These are phyloP conservation scores for Trametes sp. DNA, from an alignment of 1,284 basidiomycete genomes.

Conservation along the genomic window DNA sequence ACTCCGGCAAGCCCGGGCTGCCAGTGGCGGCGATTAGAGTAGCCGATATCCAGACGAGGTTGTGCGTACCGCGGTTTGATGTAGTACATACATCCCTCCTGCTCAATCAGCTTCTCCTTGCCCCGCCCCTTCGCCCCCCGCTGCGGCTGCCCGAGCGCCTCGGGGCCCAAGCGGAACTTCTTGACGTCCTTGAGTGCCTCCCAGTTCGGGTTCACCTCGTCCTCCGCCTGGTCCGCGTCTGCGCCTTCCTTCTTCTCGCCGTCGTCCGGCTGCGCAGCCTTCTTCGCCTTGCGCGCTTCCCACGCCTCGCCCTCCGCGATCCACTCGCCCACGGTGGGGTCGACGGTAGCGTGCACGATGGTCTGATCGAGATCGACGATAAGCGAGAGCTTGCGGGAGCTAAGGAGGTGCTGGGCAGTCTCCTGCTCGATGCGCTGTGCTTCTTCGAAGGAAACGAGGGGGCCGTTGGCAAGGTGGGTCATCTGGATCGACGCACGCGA, in stretches of 20 bases:
- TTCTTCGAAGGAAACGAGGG: slow-evolving; percentile 84
- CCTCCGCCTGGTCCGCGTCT: slow-evolving; percentile 46
- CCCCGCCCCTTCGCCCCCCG: slow-evolving; percentile 60
- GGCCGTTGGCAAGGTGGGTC: slow-evolving; percentile 84
- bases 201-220: slow-evolving; percentile 88
- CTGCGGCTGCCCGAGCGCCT: slow-evolving; percentile 66
- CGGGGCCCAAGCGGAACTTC: slow-evolving; percentile 86
- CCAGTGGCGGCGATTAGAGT: slow-evolving; percentile 20
- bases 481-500: slow-evolving; percentile 85
- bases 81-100: slow-evolving; percentile 93
- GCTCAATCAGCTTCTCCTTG: slow-evolving; percentile 69
- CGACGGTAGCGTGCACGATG: slow-evolving; percentile 98
- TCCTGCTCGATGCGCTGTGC: slow-evolving; percentile 89
- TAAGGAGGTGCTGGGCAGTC: slow-evolving; percentile 80
- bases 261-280: slow-evolving; percentile 36
- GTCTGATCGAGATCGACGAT: slow-evolving; percentile 99
- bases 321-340: slow-evolving; percentile 98
- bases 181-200: slow-evolving; percentile 88
- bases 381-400: slow-evolving; percentile 84
- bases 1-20: slow-evolving; percentile 88
- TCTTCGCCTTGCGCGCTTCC: slow-evolving; percentile 62
- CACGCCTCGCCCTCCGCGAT: slow-evolving; percentile 83
- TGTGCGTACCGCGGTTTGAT: slow-evolving; percentile 85
- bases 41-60: background rate
- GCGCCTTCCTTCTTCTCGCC: slow-evolving; percentile 4